These are phyloP conservation scores for Pyrenophora tritici-repentis DNA, from an alignment of 2,329 filamentous ascomycete species.

Conservation along the genomic window DNA sequence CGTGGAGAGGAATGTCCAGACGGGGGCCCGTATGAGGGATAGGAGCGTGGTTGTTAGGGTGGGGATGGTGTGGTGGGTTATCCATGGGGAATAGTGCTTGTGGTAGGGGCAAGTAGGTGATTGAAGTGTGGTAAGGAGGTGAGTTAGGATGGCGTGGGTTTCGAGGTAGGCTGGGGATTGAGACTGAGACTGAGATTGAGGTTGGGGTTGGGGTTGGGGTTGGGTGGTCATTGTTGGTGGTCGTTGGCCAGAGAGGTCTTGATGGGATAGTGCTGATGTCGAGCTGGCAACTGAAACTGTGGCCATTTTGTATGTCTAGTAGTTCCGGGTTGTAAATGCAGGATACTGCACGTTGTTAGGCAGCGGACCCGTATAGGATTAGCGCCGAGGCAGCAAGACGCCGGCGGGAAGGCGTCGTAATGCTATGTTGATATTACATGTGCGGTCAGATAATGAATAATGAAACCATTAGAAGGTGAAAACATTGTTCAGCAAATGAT, in stretches of 20 bases:
- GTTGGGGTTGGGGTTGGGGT: background rate
- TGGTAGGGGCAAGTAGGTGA: conserved; percentile 7
- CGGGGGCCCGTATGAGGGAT: conserved; percentile 26
- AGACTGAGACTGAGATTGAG: background rate
- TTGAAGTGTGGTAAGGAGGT: conserved; percentile 26
- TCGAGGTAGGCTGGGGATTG: conserved; percentile 25
- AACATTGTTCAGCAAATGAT: background rate
- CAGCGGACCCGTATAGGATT: background rate
- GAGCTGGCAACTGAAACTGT: background rate
- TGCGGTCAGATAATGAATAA: background rate
- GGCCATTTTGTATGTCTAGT: conserved; percentile 5
- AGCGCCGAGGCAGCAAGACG: conserved; percentile 6
- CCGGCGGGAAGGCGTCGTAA: background rate
- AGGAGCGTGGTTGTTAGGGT: conserved; percentile 26
- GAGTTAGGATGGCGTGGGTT: conserved; percentile 28
- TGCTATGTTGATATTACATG: background rate
- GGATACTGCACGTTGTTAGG: conserved; percentile 4
- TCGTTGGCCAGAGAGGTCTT: background rate
- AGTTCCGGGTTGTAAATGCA: background rate
- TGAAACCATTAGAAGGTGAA: background rate
- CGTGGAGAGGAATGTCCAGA: conserved; percentile 26
- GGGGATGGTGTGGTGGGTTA: conserved; percentile 19
- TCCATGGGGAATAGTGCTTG: conserved; percentile 27
- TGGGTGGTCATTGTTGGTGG: background rate
- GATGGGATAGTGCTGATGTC: background rate